Evolutionary conservation across 169 alveolate species (phyloP), one percentile per base, ranked within the genome.

Genomic region (Cryptosporidium parvum): DNA sequence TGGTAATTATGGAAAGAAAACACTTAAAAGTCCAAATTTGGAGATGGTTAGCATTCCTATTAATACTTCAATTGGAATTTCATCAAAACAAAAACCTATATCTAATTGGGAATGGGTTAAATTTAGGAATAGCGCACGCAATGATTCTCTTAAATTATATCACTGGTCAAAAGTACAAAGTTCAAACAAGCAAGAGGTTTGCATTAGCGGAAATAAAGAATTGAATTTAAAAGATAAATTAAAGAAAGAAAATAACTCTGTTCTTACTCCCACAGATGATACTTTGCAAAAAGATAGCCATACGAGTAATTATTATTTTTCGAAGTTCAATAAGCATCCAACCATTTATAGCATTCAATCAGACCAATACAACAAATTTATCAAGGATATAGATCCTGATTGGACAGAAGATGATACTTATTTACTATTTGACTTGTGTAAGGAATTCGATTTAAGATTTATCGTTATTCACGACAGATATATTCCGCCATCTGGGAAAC

Each of bases 401-500:
- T 95, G 97, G 97, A 91, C 96, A 21, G 94, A 94, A 85, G 97
- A 94, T 62, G 97, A 95, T 72, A 95, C 97, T 16, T 95, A 91
- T 84, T 73, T 93, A 92, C 73, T 95, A 39, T 94, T 95, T 71
- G 95, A 95, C 61, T 89, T 95, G n/a, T 95, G 97, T 58, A 96
- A 93, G 75, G 94, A 92, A 91, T 95, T 93, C 75, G 97, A 95
- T 71, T 92, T 94, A 39, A 89, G 95, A 35, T 95, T 95, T 62
- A 86, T 95, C 65, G 92, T 94, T 29, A 93, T 95, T 37, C 94
- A 95, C 68, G 97, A 95, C 91, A 91, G 94, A 51, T 85, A 93
- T 48, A 92, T 86, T 86, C 94, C 92, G 33, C 91, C 94, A 18
- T 62, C 89, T 44, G 89, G 89, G 45, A 80, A 26, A 44, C 89